These are phyloP conservation scores for Nicotiana obtusifolia DNA, from an alignment of 257 asterid species.

Conservation along the genomic window DNA sequence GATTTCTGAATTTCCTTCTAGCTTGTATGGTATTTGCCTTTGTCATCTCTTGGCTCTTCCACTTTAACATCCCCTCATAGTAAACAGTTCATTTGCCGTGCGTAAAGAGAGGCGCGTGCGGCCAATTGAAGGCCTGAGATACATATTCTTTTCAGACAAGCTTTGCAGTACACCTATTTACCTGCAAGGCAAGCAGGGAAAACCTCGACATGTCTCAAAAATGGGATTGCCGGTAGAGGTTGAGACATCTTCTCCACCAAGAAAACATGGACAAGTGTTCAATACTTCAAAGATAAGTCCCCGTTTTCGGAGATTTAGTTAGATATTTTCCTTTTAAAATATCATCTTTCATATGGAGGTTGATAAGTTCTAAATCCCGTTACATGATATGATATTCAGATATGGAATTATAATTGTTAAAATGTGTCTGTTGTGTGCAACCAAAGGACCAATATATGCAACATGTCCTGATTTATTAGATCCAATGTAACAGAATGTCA, in stretches of 20 bases:
- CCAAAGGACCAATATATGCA: background rate
- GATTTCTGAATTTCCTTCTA: conserved; percentile 62
- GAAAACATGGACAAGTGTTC: background rate
- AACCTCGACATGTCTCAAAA: background rate
- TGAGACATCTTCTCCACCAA: background rate
- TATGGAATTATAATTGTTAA: background rate
- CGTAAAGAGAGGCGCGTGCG: background rate
- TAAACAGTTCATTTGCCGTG: background rate
- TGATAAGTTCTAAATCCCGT: background rate
- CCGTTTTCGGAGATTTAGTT: background rate
- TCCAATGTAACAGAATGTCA: background rate
- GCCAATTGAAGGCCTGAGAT: background rate
- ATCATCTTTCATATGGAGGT: background rate
- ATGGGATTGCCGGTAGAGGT: background rate
- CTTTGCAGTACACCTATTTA: background rate
- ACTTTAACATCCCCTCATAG: conserved; percentile 70
- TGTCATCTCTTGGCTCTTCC: conserved; percentile 91
- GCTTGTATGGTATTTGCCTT: conserved; percentile 90
- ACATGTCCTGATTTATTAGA: background rate
- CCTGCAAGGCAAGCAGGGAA: background rate
- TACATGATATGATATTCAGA: background rate
- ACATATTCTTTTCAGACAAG: background rate
- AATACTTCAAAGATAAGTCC: background rate
- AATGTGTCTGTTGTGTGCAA: background rate
- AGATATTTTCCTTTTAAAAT: background rate